Base-by-base conservation (phyloP, 331 rosid genomes). In the Ulmus americana region DNA sequence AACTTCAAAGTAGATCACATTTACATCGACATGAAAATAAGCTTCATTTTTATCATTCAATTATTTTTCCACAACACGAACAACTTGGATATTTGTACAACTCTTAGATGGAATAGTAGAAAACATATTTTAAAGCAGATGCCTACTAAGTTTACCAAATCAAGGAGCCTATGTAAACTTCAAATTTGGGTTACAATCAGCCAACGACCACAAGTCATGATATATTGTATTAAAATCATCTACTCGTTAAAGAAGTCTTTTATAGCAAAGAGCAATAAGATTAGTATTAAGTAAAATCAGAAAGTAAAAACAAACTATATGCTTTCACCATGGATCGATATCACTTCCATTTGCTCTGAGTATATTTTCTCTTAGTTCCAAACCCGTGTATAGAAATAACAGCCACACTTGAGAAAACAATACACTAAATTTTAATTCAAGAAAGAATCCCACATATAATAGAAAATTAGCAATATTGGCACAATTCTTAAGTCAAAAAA, bases 331-430 rank as follows among this genome's bases (percentile, higher is more conserved):
- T 65, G 99, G 81, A 65, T 95, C 97, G 58, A 94, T 94, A 76
- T 94, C 99, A 50, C 99, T 94, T 70, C 99, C 97, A n/a, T 94
- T 94, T 77, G 79, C 95, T 74, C 95, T 85, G 64, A 94, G 74
- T 66, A 94, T 94, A 82, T 94, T 94, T 80, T 94, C 99, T 59
- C 99, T 91, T 80, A 94, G 73, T 10, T 97, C 91, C 78, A 94
- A 77, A 67, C 95, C 97, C 46, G 97, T 87, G 82, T 94, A 94
- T 44, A 94, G 95, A 81, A 94, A 87, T 75, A 94, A 85, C 59
- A 94, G 78, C 99, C 99, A 94, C 4, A 95, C 97, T 97, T 94
- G 77, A 64, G 6, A 72, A n/a, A n/a, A n/a, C n/a, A n/a, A n/a
- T n/a, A 80, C 81, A 52, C 13, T 60, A 61, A 65, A 45, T 52